Percentiles rank a stretch among this genome's conserved stretches.
Evolutionary conservation across 371 early-diverging fungal species (phyloP).

Genomic region (Mucor irregularis): DNA sequence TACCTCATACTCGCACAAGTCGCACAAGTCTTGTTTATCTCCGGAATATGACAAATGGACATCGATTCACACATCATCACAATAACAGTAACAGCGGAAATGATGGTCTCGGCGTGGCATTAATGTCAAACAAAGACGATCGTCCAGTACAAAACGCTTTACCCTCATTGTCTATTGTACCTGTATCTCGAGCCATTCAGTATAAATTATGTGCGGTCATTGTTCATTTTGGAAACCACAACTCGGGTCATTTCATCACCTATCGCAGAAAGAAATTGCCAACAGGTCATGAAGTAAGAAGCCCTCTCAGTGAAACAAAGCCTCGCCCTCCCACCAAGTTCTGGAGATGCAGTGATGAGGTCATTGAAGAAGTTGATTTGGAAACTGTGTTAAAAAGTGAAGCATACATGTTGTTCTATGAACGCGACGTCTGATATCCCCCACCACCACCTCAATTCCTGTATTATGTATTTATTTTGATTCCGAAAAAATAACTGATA

Average conservation of each 20-base stretch:
- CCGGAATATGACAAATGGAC: constrained; percentile 48
- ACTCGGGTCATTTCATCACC: constrained; percentile 93
- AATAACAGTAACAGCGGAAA: background rate
- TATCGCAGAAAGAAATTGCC: constrained; percentile 70
- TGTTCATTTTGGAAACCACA: constrained; percentile 85
- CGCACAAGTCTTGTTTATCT: constrained; percentile 48
- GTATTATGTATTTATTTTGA: no score
- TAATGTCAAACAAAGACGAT: constrained; percentile 28
- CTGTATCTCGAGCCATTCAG: constrained; percentile 33
- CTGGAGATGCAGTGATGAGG: constrained; percentile 88
- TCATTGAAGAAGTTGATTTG: constrained; percentile 76
- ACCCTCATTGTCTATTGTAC: constrained; percentile 36
- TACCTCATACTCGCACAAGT: constrained; percentile 33
- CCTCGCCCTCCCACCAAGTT: constrained; percentile 51
- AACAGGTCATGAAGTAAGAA: constrained; percentile 49
- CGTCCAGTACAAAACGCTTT: constrained; percentile 38
- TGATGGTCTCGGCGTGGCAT: constrained; percentile 39
- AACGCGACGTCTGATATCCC: constrained; percentile 42
- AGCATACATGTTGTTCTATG: constrained; percentile 91
- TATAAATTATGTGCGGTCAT: constrained; percentile 82
- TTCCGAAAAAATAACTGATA: no score
- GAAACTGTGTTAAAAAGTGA: constrained; percentile 70
- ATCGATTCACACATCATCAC: constrained; percentile 38
- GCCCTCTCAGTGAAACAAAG: constrained; percentile 32
- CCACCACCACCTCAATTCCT: no score